Evolutionary conservation across 257 asterid species (phyloP).

Genomic region (Nicotiana knightiana): DNA sequence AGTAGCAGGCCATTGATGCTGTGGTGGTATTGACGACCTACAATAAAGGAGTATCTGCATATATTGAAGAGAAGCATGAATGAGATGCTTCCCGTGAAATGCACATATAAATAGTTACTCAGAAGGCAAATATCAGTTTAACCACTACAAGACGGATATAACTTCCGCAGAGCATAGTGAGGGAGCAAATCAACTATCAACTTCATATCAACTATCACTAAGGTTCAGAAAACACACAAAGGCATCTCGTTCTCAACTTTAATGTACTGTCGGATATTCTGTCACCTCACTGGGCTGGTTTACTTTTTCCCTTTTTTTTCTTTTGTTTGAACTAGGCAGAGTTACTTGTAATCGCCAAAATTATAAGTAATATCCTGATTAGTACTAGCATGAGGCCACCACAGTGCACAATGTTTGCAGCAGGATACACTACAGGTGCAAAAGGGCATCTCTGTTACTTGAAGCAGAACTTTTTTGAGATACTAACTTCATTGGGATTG

Average conservation of each 20-base stretch:
- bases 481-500: not conserved
- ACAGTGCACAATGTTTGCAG: not conserved
- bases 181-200: not conserved
- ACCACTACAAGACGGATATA: not conserved
- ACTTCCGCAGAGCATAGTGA: not conserved
- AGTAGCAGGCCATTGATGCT: constrained; percentile 48
- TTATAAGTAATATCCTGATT: not conserved
- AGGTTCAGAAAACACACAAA: not conserved
- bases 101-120: not conserved
- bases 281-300: not conserved
- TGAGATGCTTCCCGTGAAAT: not conserved
- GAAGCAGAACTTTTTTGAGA: not conserved
- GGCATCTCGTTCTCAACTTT: not conserved
- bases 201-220: not conserved
- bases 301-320: not conserved
- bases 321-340: not conserved
- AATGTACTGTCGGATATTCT: not conserved
- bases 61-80: constrained; percentile 11
- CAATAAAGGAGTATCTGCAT: constrained; percentile 69
- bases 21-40: constrained; percentile 67
- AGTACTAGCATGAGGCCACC: not conserved
- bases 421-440: not conserved
- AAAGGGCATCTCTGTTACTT: not conserved
- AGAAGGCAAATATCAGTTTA: not conserved
- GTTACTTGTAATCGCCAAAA: too few relatives aligned